Evolutionary conservation across 805 yeast genomes (phyloP), one percentile per base, ranked within the genome.

Genomic region (Debaryomyces tyrocola): DNA sequence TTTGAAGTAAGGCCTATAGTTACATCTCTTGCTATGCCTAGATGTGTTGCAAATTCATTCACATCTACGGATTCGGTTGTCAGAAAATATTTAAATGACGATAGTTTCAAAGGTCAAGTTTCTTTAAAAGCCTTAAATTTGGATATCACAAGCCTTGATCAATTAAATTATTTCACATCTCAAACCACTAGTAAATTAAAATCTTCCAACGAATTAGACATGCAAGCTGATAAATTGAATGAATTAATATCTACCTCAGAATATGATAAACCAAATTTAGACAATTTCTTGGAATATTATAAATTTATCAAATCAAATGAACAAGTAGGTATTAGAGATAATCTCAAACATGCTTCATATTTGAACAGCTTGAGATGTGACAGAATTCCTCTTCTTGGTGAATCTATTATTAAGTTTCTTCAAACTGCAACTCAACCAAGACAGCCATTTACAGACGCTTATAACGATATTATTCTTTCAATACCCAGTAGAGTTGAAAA

Each of bases 1-100:
- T 95, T 94, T 68, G 99, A 94, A 63, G 97, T 91, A 6, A 76
- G 99, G 48, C 98, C 98, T 0, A 88, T 94, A 53, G 79, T 88
- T 35, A 94, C 99, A 0, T 91, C 98, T 1, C 84, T 89, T 61
- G 87, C 92, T 0, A 72, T 90, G 73, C 80, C 81, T 2, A 73
- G 74, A 40, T 80, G 90, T 1, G 90, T 87, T 4, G 69, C 78
- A 2, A 67, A 81, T 1, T 62, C 70, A 6, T 88, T 72, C 58
- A 64, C 64, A 20, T 53, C 63, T 11, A 67, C 70, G 24, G 81
- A 79, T 44, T 50, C 69, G 36, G 49, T 72, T 37, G 63, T 65
- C 42, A 35, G 58, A 43, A 48, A 63, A 49, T 40, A 59, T 10
- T 49, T 62, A 20, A 41, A 51, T 9, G 54, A 59, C 11, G 63